These are phyloP conservation scores for Pachyrhizus erosus DNA, from an alignment of 306 rosid genomes.

Conservation along the genomic window DNA sequence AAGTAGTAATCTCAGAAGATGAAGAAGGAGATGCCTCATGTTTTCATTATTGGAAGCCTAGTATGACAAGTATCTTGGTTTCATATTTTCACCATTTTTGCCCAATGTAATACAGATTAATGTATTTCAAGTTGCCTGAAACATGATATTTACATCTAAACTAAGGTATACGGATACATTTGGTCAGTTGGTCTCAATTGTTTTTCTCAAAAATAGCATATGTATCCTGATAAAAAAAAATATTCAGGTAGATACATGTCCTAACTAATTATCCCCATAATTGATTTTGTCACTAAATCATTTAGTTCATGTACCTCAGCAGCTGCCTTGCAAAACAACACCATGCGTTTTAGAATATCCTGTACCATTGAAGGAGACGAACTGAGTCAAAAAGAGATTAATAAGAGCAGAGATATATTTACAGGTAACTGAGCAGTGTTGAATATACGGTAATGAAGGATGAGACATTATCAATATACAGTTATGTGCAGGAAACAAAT, in stretches of 20 bases:
- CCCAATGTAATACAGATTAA: background rate
- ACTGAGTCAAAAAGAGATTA: slow-evolving; percentile 42
- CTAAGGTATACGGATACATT: background rate
- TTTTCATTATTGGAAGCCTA: background rate
- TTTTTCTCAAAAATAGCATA: background rate
- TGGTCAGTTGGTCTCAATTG: background rate
- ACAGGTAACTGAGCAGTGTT: slow-evolving; percentile 13
- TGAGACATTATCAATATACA: too few relatives aligned
- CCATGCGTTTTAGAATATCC: slow-evolving; percentile 94
- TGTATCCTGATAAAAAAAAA: background rate
- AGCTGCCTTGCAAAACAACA: slow-evolving; percentile 91
- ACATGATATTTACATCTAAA: slow-evolving; percentile 27
- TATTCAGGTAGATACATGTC: background rate
- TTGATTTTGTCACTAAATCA: slow-evolving; percentile 32
- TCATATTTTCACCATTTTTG: background rate
- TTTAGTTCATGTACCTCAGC: slow-evolving; percentile 69
- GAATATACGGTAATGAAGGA: background rate
- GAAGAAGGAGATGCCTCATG: slow-evolving; percentile 17
- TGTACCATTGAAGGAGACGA: slow-evolving; percentile 56
- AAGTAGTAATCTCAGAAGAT: slow-evolving; percentile 30
- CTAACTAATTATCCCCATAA: background rate
- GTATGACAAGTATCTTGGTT: slow-evolving; percentile 7
- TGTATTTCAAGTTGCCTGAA: slow-evolving; percentile 25
- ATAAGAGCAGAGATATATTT: slow-evolving; percentile 31
- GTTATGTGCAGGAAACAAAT: too few relatives aligned